Percentiles rank a stretch among this genome's conserved stretches.
Conservation (phyloP, 2,329 filamentous ascomycete species). For the Hymenoscyphus albidus region DNA sequence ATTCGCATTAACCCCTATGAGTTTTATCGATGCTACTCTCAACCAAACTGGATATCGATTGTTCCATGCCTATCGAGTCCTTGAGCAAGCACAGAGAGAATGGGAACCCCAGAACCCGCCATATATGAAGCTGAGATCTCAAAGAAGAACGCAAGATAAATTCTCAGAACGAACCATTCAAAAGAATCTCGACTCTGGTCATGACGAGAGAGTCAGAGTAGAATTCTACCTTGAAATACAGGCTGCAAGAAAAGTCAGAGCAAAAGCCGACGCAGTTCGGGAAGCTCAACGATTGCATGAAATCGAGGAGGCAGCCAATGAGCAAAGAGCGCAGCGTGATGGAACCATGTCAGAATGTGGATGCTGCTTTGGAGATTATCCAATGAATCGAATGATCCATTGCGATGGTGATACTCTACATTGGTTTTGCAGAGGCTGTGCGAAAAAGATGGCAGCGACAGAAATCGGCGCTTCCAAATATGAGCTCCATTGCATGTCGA, state of each 20-base stretch:
- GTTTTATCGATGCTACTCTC: slow-evolving; percentile 37
- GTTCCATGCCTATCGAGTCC: slow-evolving; percentile 32
- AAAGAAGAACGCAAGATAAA: slow-evolving; percentile 24
- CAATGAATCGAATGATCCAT: slow-evolving; percentile 62
- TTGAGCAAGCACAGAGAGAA: slow-evolving; percentile 38
- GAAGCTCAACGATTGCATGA: slow-evolving; percentile 40
- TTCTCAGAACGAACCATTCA: slow-evolving; percentile 17
- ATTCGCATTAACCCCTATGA: slow-evolving; percentile 38
- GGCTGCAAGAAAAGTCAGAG: slow-evolving; percentile 36
- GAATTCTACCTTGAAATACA: slow-evolving; percentile 38
- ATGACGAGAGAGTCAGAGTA: slow-evolving; percentile 17
- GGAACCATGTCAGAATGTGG: slow-evolving; percentile 63
- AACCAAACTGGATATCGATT: slow-evolving; percentile 31
- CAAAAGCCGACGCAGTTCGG: slow-evolving; percentile 34
- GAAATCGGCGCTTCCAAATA: slow-evolving; percentile 68
- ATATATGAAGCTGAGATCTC: slow-evolving; percentile 32
- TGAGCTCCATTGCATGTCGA: slow-evolving; percentile 66
- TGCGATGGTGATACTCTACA: slow-evolving; percentile 50
- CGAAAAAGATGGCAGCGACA: slow-evolving; percentile 60
- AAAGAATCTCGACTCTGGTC: slow-evolving; percentile 7
- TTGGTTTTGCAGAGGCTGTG: slow-evolving; percentile 68
- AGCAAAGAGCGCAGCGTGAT: slow-evolving; percentile 40
- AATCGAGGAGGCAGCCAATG: slow-evolving; percentile 41
- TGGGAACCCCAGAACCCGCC: slow-evolving; percentile 23
- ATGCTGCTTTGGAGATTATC: slow-evolving; percentile 67